A percentile compares a stretch with the other conserved stretches of the same genome.
phyloP scores from a whole-genome alignment of 352 stramenopile species.

The Pythium phragmiticola region DNA sequence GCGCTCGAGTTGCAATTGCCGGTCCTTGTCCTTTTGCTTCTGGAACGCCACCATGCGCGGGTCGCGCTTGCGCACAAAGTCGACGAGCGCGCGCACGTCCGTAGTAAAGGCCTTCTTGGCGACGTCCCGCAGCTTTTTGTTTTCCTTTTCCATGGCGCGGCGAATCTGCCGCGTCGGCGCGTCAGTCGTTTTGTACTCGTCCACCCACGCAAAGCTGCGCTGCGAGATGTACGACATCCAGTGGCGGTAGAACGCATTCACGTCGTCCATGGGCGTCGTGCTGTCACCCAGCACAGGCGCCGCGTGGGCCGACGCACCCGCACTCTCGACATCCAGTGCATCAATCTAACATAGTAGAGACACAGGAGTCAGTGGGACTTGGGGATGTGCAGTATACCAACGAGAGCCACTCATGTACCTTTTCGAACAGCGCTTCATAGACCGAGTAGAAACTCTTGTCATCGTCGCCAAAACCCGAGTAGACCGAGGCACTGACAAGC shows the following conservation, averaged over 20 bases:
- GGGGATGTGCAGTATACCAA: neutral
- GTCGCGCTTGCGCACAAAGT: constrained; percentile 82
- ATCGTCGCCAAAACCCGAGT: constrained; percentile 75
- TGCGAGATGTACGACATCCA: constrained; percentile 77
- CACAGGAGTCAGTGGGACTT: neutral
- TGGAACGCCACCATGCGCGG: constrained; percentile 62
- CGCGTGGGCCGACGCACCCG: constrained; percentile 1
- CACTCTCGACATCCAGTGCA: constrained; percentile 46
- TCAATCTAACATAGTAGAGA: constrained; percentile 50
- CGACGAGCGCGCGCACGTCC: constrained; percentile 78
- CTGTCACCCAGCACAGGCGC: constrained; percentile 54
- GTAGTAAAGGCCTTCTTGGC: constrained; percentile 75
- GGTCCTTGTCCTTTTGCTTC: constrained; percentile 69
- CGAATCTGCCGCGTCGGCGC: constrained; percentile 72
- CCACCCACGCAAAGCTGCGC: constrained; percentile 73
- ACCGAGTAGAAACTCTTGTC: constrained; percentile 77
- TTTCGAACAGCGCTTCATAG: constrained; percentile 67
- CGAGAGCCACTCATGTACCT: constrained; percentile 28
- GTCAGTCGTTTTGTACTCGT: constrained; percentile 84
- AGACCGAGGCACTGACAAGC: constrained; percentile 47
- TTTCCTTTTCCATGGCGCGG: constrained; percentile 87
- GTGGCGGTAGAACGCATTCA: constrained; percentile 76
- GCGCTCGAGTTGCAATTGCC: constrained; percentile 40
- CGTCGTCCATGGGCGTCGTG: constrained; percentile 42
- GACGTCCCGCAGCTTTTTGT: constrained; percentile 82